Evolutionary conservation across 805 yeast genomes (phyloP), one percentile per base, ranked within the genome.

Genomic region (Zygosaccharomyces kombuchaensis): DNA sequence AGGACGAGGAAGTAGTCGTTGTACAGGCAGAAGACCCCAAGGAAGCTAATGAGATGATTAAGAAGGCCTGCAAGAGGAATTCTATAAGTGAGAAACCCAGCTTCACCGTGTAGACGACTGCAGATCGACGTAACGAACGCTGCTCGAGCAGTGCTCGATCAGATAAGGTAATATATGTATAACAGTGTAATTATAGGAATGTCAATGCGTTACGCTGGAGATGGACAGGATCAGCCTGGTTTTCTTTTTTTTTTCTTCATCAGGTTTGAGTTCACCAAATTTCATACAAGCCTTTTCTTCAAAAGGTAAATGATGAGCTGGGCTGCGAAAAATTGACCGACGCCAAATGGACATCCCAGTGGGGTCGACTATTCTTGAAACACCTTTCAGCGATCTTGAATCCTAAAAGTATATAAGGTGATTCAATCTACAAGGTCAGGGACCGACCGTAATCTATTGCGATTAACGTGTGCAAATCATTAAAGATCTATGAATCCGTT

Each of bases 1-100:
- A 52, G n/a, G 47, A 48, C 16, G 51, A 50, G 12, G 56, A 54
- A 21, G 52, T 45, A 17, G 55, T 53, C 9, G 47, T 51, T 6
- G 31, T 48, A 6, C 47, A 45, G 35, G 44, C 45, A 36, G 44
- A 39, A 12, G 50, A 47, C 19, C 43, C 42, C 12, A 48, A 34
- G 9, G 38, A 47, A 21, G 44, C 43, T 2, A 19, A 29, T n/a
- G 10, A 26, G 17, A 45, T 26, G 30, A 17, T 47, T 4, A 13
- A 44, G 9, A 48, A 47, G 16, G 39, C 29, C 4, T 26, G 47
- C 8, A 31, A 36, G 25, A 45, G 44, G 25, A 16, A 38, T 27
- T 38, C 41, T 9, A 31, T 27, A 3, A 19, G 34, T 26, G 41
- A 6, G 4, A 38, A 38, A 13, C 34, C 41, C 9, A 38, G 9